Conservation (phyloP, 2,329 filamentous ascomycete species). For the Leptographium radiaticola region DNA sequence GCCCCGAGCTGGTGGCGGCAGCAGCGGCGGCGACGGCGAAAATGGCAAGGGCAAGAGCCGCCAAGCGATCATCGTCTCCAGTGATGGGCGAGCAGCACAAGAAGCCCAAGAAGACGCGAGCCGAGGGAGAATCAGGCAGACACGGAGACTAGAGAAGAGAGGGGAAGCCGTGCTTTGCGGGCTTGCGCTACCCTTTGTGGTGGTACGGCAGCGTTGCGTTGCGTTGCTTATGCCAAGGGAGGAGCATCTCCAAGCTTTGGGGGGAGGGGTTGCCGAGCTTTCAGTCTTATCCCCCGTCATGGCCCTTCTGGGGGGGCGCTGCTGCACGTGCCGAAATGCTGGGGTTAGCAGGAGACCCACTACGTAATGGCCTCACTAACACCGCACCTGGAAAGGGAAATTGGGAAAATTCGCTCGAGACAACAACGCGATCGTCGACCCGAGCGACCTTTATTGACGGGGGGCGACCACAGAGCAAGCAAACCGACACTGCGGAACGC, state of each 20-base stretch:
- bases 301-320: background rate
- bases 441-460: too few species aligned
- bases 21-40: background rate
- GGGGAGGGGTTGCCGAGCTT: too few species aligned
- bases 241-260: too few species aligned
- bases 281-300: too few species aligned
- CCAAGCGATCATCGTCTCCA: too few species aligned
- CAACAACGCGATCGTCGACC: background rate
- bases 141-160: background rate
- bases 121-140: background rate
- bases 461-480: too few species aligned
- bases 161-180: too few species aligned
- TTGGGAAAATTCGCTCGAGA: background rate
- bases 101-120: background rate
- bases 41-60: background rate
- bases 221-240: too few species aligned
- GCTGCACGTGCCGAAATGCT: background rate
- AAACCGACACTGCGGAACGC: too few species aligned
- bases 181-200: too few species aligned
- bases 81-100: background rate
- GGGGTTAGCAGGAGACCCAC: background rate
- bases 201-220: too few species aligned
- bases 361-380: slow-evolving; percentile 1
- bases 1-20: slow-evolving; percentile 15
- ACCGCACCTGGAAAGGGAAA: background rate